Percentiles rank a stretch among this genome's conserved stretches.
Conservation (phyloP, 148 eudicot genomes). For the Agrostemma githago region DNA sequence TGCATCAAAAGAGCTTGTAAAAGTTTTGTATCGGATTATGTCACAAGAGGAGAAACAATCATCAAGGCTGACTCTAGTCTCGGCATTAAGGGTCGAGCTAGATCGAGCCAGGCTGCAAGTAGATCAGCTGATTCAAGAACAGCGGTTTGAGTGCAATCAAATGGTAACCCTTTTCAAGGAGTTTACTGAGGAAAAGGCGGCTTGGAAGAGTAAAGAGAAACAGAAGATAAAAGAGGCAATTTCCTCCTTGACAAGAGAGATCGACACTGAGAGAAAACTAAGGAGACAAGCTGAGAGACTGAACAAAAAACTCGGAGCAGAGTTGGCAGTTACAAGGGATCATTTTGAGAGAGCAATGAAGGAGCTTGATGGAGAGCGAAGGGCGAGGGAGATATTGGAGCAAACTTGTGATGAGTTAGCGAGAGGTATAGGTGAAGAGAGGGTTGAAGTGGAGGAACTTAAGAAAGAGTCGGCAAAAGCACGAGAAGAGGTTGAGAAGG, state of each 20-base stretch:
- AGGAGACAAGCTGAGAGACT: slow-evolving; percentile 71
- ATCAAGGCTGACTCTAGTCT: slow-evolving; percentile 50
- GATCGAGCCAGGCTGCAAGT: slow-evolving; percentile 38
- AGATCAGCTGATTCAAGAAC: slow-evolving; percentile 52
- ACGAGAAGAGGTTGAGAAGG: slow-evolving; percentile 72
- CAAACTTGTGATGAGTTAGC: slow-evolving; percentile 86
- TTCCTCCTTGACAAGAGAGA: slow-evolving; percentile 47
- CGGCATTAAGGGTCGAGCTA: slow-evolving; percentile 43
- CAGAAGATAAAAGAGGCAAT: slow-evolving; percentile 49
- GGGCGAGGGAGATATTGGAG: slow-evolving; percentile 72
- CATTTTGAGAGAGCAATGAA: slow-evolving; percentile 37
- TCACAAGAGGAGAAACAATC: slow-evolving; percentile 52
- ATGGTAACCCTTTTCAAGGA: slow-evolving; percentile 38
- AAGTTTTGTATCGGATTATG: slow-evolving; percentile 33
- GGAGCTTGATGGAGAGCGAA: slow-evolving; percentile 58
- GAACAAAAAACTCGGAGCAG: slow-evolving; percentile 73
- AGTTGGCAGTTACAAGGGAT: slow-evolving; percentile 57
- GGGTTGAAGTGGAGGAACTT: slow-evolving; percentile 66
- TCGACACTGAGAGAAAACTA: slow-evolving; percentile 62
- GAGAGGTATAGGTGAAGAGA: slow-evolving; percentile 66
- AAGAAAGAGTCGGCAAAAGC: slow-evolving; percentile 54
- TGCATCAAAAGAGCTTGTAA: slow-evolving; percentile 44
- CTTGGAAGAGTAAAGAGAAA: slow-evolving; percentile 55
- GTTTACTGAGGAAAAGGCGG: slow-evolving; percentile 49
- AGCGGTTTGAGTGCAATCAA: slow-evolving; percentile 31